phyloP scores from a whole-genome alignment of 192 early-diverging fungal species.

The Rhizoclosmatium sp. region DNA sequence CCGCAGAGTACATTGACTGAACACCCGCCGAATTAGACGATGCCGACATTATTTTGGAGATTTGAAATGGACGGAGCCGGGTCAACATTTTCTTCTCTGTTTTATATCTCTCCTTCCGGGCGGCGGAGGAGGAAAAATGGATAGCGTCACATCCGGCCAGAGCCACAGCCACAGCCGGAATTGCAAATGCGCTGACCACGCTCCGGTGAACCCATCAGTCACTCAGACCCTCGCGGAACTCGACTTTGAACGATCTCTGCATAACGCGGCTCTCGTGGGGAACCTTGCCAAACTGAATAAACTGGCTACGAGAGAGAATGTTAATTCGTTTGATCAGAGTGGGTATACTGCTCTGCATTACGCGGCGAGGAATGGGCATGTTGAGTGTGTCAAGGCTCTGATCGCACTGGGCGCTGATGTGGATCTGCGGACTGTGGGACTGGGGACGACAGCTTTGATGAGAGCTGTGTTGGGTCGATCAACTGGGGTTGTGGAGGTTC shows the following conservation, averaged over 20 bases:
- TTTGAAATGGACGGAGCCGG: no score
- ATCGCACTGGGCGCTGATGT: constrained; percentile 3
- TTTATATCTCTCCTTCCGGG: no score
- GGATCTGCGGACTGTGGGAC: constrained; percentile 3
- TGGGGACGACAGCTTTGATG: constrained; percentile 26
- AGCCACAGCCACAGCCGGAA: neutral
- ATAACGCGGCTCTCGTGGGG: neutral
- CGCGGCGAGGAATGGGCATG: constrained; percentile 10
- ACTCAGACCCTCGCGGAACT: constrained; percentile 25
- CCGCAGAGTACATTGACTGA: constrained; percentile 2
- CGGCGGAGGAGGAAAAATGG: no score
- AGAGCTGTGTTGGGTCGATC: constrained; percentile 14
- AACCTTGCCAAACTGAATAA: constrained; percentile 4
- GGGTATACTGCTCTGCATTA: constrained; percentile 35
- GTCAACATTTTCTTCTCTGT: no score
- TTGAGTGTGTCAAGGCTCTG: constrained; percentile 12
- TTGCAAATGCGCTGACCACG: neutral
- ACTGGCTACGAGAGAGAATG: neutral
- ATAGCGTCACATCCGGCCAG: neutral
- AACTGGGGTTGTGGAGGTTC: neutral
- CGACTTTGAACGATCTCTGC: constrained; percentile 22
- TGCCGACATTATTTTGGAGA: no score
- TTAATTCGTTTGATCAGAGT: neutral
- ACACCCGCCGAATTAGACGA: no score
- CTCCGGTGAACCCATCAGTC: constrained; percentile 6